Evolutionary conservation across 2,329 filamentous ascomycete genomes (phyloP).

Genomic region (Emmonsia crescens): DNA sequence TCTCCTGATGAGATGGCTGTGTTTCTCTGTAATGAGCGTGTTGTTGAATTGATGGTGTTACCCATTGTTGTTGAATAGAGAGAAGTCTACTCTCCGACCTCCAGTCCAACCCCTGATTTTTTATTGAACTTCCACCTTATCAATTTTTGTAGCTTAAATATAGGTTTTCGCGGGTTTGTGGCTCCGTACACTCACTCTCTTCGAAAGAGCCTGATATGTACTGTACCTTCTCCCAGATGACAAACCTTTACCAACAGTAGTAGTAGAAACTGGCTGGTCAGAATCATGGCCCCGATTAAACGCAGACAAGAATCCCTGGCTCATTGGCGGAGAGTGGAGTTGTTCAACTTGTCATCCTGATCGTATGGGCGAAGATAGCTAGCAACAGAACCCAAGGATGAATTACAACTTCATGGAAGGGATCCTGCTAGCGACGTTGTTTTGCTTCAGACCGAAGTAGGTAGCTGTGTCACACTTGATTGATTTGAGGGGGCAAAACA

Average conservation of each 20-base stretch:
- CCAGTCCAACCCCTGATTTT: background rate
- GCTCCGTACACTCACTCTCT: background rate
- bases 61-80: no score
- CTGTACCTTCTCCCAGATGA: conserved; percentile 3
- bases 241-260: conserved; percentile 5
- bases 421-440: background rate
- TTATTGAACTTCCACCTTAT: background rate
- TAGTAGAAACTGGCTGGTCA: conserved; percentile 6
- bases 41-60: no score
- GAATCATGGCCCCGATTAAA: conserved; percentile 7
- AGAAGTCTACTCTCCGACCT: no score
- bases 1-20: no score
- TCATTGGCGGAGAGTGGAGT: conserved; percentile 2
- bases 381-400: conserved; percentile 1
- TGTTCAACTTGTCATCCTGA: conserved; percentile 7
- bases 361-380: conserved; percentile 8
- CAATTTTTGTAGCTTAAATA: background rate
- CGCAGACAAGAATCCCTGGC: conserved; percentile 6
- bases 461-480: background rate
- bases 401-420: conserved; percentile 3
- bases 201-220: conserved; percentile 9
- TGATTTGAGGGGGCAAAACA: background rate
- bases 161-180: conserved; percentile 4
- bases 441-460: background rate
- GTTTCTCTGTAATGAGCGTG: no score